These are phyloP conservation scores for Pichia pseudocactophila DNA, from an alignment of 805 yeast genomes.

Conservation along the genomic window DNA sequence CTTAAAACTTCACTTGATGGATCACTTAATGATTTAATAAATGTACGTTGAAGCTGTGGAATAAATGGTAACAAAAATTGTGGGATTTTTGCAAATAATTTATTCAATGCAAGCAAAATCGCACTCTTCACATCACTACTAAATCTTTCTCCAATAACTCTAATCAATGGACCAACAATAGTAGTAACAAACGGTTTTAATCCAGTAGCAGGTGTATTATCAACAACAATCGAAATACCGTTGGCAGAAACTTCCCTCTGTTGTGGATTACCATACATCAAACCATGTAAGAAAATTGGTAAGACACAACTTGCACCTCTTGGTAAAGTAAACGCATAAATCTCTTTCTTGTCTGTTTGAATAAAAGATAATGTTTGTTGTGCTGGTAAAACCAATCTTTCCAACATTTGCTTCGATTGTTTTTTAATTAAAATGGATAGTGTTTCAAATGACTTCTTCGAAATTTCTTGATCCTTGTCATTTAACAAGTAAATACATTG, in stretches of 20 bases:
- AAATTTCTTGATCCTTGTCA: constrained; percentile 55
- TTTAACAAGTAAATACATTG: constrained; percentile 66
- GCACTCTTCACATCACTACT: constrained; percentile 88
- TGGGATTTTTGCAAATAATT: constrained; percentile 74
- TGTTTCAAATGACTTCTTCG: constrained; percentile 55
- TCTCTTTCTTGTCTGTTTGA: constrained; percentile 53
- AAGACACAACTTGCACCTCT: constrained; percentile 81
- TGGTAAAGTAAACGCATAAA: constrained; percentile 67
- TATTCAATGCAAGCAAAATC: constrained; percentile 77
- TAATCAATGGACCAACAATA: constrained; percentile 94
- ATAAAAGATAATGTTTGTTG: constrained; percentile 59
- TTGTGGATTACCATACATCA: constrained; percentile 83
- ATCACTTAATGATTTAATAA: constrained; percentile 85
- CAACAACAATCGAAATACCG: constrained; percentile 81
- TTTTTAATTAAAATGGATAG: constrained; percentile 57
- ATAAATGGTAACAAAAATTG: constrained; percentile 88
- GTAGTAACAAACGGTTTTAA: constrained; percentile 85
- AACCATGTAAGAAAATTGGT: constrained; percentile 89
- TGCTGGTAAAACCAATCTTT: constrained; percentile 72
- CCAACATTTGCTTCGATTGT: constrained; percentile 69
- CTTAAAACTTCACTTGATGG: constrained; percentile 63
- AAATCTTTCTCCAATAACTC: constrained; percentile 95
- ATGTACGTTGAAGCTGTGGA: constrained; percentile 96
- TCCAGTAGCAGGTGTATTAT: constrained; percentile 73
- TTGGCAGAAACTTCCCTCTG: constrained; percentile 81